These are phyloP conservation scores for Boletus reticuloceps DNA, from an alignment of 768 basidiomycete species.

Conservation along the genomic window DNA sequence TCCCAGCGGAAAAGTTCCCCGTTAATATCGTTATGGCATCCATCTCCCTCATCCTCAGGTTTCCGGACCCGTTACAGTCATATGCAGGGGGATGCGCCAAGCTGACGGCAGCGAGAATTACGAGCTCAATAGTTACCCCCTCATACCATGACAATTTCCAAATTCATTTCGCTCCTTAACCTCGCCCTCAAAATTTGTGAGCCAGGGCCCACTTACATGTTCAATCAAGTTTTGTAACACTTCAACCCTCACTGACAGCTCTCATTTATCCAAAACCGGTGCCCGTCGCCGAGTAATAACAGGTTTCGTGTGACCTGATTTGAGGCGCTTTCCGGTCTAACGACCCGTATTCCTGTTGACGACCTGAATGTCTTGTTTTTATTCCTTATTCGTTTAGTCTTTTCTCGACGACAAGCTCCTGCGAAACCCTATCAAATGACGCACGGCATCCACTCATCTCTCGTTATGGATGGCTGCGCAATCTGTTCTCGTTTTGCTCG, in stretches of 20 bases:
- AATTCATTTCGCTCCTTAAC: constrained; percentile 18
- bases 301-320: constrained; percentile 24
- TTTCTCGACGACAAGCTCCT: constrained; percentile 35
- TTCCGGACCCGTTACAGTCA: constrained; percentile 33
- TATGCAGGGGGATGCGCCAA: constrained; percentile 27
- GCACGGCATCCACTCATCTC: constrained; percentile 26
- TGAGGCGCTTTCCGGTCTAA: constrained; percentile 16
- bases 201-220: constrained; percentile 24
- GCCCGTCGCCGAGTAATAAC: constrained; percentile 11
- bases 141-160: constrained; percentile 17
- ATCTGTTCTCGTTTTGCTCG: constrained; percentile 28
- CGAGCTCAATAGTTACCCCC: constrained; percentile 4
- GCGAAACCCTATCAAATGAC: constrained; percentile 37
- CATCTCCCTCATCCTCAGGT: constrained; percentile 5
- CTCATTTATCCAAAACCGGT: constrained; percentile 32
- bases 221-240: constrained; percentile 28
- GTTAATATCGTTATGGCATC: constrained; percentile 32
- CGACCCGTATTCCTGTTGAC: constrained; percentile 14
- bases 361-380: constrained; percentile 13
- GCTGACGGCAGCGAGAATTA: constrained; percentile 27
- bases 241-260: constrained; percentile 22
- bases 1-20: constrained; percentile 20
- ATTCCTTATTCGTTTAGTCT: constrained; percentile 33
- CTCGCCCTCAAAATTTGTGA: constrained; percentile 20
- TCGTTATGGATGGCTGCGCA: constrained; percentile 26